phyloP scores from a whole-genome alignment of 805 yeast species.

The Candida broadrunensis region DNA sequence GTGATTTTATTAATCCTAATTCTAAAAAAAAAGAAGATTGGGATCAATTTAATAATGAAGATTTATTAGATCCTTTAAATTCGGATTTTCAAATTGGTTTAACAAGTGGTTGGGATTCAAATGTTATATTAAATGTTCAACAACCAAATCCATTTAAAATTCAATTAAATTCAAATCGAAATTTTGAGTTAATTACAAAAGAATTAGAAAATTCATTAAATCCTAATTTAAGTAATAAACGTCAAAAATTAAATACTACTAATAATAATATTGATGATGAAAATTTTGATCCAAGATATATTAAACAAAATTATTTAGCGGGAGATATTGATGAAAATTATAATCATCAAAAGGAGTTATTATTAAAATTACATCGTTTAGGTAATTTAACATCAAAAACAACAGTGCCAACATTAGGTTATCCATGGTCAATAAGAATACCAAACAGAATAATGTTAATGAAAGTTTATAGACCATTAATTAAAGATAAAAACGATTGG shows the following conservation, averaged over 20 bases:
- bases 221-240: neutral
- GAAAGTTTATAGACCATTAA: conserved; percentile 25
- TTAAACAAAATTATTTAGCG: neutral
- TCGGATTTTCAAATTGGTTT: conserved; percentile 69
- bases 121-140: conserved; percentile 19
- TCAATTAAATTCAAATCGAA: conserved; percentile 5
- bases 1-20: conserved; percentile 49
- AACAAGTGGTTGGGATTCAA: conserved; percentile 71
- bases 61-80: conserved; percentile 29
- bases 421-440: conserved; percentile 28
- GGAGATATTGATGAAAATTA: neutral
- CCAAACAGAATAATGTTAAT: conserved; percentile 21
- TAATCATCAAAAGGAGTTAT: conserved; percentile 5
- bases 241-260: neutral
- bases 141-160: neutral
- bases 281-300: conserved; percentile 8
- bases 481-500: conserved; percentile 6
- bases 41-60: conserved; percentile 16
- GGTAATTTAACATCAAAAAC: conserved; percentile 12
- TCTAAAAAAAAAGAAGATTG: neutral
- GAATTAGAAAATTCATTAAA: conserved; percentile 7
- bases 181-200: conserved; percentile 2
- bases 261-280: conserved; percentile 4
- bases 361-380: conserved; percentile 8
- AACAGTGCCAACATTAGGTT: conserved; percentile 31